Evolutionary conservation across 1,284 basidiomycete species (phyloP).

Genomic region (Calocybe gambosa): DNA sequence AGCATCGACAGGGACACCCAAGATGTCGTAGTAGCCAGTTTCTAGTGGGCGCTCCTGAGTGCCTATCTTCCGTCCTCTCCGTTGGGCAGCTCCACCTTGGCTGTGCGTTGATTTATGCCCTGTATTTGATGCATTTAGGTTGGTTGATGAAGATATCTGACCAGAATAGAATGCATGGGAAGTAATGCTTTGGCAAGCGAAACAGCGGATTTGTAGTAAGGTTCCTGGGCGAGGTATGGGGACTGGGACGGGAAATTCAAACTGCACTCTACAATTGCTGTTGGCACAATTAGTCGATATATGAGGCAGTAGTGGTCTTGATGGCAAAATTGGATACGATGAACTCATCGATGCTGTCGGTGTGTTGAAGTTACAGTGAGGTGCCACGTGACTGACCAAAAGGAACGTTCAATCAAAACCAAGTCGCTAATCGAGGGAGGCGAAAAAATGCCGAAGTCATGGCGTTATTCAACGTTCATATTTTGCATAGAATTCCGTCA

Average conservation of each 20-base stretch:
- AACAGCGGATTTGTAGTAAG: slow-evolving; percentile 67
- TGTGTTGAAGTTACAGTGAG: too few relatives aligned
- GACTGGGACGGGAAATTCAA: slow-evolving; percentile 73
- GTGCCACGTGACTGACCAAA: too few relatives aligned
- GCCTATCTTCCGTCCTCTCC: slow-evolving; percentile 65
- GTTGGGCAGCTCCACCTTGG: slow-evolving; percentile 18
- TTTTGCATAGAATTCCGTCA: background rate
- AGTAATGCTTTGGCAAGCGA: slow-evolving; percentile 52
- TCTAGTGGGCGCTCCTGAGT: slow-evolving; percentile 88
- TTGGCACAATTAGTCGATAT: slow-evolving; percentile 62
- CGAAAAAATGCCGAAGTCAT: slow-evolving; percentile 11
- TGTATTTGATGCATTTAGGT: slow-evolving; percentile 8
- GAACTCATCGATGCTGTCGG: slow-evolving; percentile 15
- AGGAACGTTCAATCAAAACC: too few relatives aligned
- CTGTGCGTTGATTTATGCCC: slow-evolving; percentile 16
- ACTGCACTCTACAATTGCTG: slow-evolving; percentile 47
- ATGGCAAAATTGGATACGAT: slow-evolving; percentile 37
- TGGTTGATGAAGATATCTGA: slow-evolving; percentile 40
- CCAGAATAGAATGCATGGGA: slow-evolving; percentile 59
- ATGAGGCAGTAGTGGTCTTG: slow-evolving; percentile 59
- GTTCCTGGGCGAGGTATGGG: slow-evolving; percentile 61
- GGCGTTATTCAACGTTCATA: background rate
- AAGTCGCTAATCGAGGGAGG: too few relatives aligned
- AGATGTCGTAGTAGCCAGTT: slow-evolving; percentile 82
- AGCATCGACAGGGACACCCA: slow-evolving; percentile 72